Evolutionary conservation across 352 stramenopile species (phyloP).

Genomic region (Globisporangium yorkense): DNA sequence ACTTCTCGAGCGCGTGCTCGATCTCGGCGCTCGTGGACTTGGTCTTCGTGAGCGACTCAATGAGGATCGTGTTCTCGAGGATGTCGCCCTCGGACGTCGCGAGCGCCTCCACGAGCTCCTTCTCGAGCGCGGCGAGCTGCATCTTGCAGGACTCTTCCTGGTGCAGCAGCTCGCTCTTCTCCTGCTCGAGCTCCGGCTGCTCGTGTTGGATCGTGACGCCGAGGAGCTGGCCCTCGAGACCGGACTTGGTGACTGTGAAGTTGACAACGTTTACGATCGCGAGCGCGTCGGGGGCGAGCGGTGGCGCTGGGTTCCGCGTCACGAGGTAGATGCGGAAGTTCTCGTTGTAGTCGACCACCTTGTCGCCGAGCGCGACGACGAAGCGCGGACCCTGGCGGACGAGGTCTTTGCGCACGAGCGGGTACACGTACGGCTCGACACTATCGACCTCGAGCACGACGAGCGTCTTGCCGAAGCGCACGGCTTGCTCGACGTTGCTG

Average conservation of each 20-base stretch:
- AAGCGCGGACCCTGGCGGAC: conserved; percentile 88
- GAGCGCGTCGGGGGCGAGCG: conserved; percentile 82
- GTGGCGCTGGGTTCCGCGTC: conserved; percentile 87
- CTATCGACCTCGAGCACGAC: conserved; percentile 90
- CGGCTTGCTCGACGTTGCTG: conserved; percentile 90
- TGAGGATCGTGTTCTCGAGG: conserved; percentile 91
- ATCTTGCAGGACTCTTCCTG: conserved; percentile 95
- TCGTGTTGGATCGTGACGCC: conserved; percentile 93
- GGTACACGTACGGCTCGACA: conserved; percentile 92
- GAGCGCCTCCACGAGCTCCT: conserved; percentile 90
- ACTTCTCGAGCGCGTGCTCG: conserved; percentile 82
- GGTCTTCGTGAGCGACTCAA: conserved; percentile 92
- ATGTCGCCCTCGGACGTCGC: conserved; percentile 94
- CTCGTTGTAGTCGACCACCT: conserved; percentile 94
- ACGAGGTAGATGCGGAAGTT: conserved; percentile 92
- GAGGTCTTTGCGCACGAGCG: conserved; percentile 87
- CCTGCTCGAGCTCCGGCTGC: conserved; percentile 90
- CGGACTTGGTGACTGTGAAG: conserved; percentile 93
- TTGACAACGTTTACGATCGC: conserved; percentile 93
- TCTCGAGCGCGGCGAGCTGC: conserved; percentile 90
- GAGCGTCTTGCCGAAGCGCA: conserved; percentile 95
- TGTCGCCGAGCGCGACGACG: conserved; percentile 89
- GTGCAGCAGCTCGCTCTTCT: conserved; percentile 89
- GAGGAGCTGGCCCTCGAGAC: conserved; percentile 91
- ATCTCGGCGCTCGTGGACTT: conserved; percentile 93